These are phyloP conservation scores for Apiotrichum laibachii DNA, from an alignment of 1,284 basidiomycete genomes.

Conservation along the genomic window DNA sequence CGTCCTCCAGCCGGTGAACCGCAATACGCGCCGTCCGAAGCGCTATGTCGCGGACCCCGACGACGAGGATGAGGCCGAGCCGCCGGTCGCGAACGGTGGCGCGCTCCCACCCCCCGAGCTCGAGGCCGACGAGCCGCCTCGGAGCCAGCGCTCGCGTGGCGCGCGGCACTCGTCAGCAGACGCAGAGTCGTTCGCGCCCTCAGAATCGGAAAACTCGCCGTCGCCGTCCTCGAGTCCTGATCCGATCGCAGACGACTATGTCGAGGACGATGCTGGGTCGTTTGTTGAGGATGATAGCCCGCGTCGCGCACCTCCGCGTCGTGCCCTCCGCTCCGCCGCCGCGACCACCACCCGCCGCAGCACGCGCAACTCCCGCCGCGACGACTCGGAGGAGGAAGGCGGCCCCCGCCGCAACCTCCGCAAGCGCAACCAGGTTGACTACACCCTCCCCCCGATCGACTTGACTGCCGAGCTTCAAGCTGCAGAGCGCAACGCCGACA, in stretches of 20 bases:
- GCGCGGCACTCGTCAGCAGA: constrained; percentile 31
- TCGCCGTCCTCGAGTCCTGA: constrained; percentile 24
- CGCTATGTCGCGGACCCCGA: constrained; percentile 31
- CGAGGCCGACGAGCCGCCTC: constrained; percentile 1
- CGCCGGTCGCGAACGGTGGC: constrained; percentile 1
- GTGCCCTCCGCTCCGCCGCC: constrained; percentile 3
- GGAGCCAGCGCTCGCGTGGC: constrained; percentile 10
- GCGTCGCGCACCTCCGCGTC: constrained; percentile 4
- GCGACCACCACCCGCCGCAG: constrained; percentile 7
- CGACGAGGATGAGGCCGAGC: constrained; percentile 34
- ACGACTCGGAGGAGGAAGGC: constrained; percentile 35
- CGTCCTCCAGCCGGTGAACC: constrained; percentile 6
- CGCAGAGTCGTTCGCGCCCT: constrained; percentile 34
- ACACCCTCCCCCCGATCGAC: constrained; percentile 46
- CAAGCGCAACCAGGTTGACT: constrained; percentile 47
- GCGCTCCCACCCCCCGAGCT: neutral
- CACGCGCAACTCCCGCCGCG: constrained; percentile 22
- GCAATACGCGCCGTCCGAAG: neutral
- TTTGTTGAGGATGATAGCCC: constrained; percentile 8
- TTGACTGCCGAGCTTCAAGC: constrained; percentile 34
- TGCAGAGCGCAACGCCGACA: constrained; percentile 19
- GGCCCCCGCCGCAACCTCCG: constrained; percentile 38
- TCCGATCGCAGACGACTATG: constrained; percentile 28
- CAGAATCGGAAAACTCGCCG: constrained; percentile 23
- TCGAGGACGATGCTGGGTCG: constrained; percentile 46